Percentiles rank a stretch among this genome's conserved stretches.
phyloP scores from a whole-genome alignment of 345 rosid genomes.

The Durio zibethinus region DNA sequence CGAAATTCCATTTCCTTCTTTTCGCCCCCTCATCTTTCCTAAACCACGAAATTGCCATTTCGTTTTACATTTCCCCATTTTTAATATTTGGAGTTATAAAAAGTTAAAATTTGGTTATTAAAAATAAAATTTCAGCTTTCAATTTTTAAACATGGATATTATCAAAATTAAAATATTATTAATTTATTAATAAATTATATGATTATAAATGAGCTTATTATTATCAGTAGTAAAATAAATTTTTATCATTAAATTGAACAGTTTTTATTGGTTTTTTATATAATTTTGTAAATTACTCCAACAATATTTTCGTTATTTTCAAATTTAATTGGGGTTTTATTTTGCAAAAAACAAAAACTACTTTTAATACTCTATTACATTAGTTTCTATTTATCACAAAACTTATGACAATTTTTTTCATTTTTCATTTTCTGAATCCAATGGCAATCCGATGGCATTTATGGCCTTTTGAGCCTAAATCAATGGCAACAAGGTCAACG shows the following conservation, averaged over 20 bases:
- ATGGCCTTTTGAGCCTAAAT: not conserved
- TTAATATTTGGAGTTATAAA: too few species aligned
- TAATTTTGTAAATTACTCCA: not conserved
- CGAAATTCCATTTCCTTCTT: not conserved
- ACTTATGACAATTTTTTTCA: not conserved
- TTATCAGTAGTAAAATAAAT: too few species aligned
- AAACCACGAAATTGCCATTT: not conserved
- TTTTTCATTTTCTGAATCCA: not conserved
- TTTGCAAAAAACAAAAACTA: too few species aligned
- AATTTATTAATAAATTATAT: too few species aligned
- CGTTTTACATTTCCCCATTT: not conserved
- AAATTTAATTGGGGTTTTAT: not conserved
- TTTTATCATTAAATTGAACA: not conserved
- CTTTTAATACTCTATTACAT: too few species aligned
- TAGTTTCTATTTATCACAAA: not conserved
- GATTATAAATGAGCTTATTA: too few species aligned
- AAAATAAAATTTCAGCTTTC: too few species aligned
- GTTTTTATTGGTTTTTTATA: not conserved
- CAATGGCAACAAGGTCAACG: slow-evolving; percentile 1
- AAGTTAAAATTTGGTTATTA: too few species aligned
- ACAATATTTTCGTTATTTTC: not conserved
- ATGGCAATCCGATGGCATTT: too few species aligned
- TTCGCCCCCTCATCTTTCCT: not conserved
- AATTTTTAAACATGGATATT: too few species aligned
- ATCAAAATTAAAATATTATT: too few species aligned